A percentile compares a stretch with the other conserved stretches of the same genome.
These are phyloP conservation scores for Xanthoceras sorbifolium DNA, from an alignment of 345 rosid species.

Conservation along the genomic window DNA sequence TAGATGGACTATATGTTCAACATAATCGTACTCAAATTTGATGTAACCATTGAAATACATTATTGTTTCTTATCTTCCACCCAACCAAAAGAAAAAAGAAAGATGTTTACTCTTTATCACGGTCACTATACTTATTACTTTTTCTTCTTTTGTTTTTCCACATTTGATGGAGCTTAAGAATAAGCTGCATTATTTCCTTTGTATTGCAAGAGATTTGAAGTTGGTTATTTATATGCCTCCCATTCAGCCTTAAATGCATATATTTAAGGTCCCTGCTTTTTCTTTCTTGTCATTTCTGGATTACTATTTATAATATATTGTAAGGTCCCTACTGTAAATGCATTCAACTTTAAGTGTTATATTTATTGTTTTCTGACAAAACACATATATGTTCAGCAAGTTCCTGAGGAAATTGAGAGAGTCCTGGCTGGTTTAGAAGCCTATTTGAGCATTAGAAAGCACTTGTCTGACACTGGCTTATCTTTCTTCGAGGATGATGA, in stretches of 20 bases:
- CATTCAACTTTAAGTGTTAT: neutral
- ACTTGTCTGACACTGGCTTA: conserved; percentile 61
- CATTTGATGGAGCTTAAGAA: neutral
- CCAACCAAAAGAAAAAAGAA: neutral
- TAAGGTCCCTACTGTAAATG: conserved; percentile 4
- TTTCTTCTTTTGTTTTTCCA: neutral
- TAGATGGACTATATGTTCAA: neutral
- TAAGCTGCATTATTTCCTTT: neutral
- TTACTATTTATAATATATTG: neutral
- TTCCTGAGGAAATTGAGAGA: conserved; percentile 93
- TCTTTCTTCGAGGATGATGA: conserved; percentile 68
- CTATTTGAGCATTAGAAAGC: conserved; percentile 88
- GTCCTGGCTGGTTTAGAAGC: conserved; percentile 90
- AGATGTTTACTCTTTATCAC: neutral
- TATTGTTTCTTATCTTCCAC: neutral
- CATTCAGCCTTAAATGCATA: too few relatives aligned
- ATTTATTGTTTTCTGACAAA: conserved; percentile 4
- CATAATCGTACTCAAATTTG: neutral
- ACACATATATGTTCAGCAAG: conserved; percentile 63
- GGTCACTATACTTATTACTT: neutral
- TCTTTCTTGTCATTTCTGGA: neutral
- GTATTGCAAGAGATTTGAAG: neutral
- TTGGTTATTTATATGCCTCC: neutral
- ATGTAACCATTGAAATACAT: neutral
- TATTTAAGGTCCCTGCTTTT: too few relatives aligned